Base-by-base conservation (phyloP, 129 eudicot genomes). In the Saposhnikovia divaricata region DNA sequence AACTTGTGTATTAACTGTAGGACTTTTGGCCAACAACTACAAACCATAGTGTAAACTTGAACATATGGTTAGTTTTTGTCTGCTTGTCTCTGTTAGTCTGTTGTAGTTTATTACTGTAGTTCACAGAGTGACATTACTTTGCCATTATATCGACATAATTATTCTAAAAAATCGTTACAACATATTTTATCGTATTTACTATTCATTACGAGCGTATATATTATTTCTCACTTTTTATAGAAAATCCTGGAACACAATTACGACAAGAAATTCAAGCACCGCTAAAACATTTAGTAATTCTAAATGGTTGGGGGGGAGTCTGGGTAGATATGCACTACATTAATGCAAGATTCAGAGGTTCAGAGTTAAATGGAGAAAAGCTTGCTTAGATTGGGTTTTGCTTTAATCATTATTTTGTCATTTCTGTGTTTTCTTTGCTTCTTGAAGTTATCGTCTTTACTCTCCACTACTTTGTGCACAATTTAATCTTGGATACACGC, bases 321-420 rank as follows among this genome's bases (percentile, higher is more conserved):
- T 61, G 34, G 68, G 37, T 61, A 9, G 69, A 61, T 37, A 69
- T 69, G 43, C 74, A 69, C 74, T 34, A 25, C 69, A n/a, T n/a
- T 61, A 61, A 61, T 61, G 69, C 34, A 61, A 61, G 34, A 61
- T 61, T 61, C 69, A 61, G 69, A 61, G 34, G 14, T 55, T 55
- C 12, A 3, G 12, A 21, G 65, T 23, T 21, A 21, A 21, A 55
- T 18, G 12, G 27, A 71, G n/a, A 15, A 34, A 31, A 31, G 75
- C 48, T 40, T 40, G 76, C 34, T 39, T 72, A 8, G 31, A 42
- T n/a, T 42, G 77, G 77, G 38, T 44, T 44, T 43, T 23, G 37
- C 77, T 72, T 72, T 72, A 72, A 72, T 72, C 77, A 73, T 73
- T 44, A 73, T 13, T 44, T 74, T 74, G 55, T 44, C 77, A 23